phyloP scores from a whole-genome alignment of 2,329 filamentous ascomycete genomes.

The Beauveria sp. region DNA sequence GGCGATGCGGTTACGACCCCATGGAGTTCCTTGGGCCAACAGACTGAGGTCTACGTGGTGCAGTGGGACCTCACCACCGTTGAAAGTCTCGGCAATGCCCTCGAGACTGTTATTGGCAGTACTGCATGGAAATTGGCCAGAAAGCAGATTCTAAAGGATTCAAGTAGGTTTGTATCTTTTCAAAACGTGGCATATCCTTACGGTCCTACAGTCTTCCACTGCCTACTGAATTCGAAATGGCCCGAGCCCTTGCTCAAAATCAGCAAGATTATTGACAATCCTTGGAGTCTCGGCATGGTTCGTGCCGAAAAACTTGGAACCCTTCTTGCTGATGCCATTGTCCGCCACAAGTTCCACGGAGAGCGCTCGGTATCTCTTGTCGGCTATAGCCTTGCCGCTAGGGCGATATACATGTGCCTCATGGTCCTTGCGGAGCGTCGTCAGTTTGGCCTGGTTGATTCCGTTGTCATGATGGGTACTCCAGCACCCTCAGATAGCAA shows the following conservation, averaged over 20 bases:
- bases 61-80: conserved; percentile 77
- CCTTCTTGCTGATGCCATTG: conserved; percentile 73
- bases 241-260: conserved; percentile 57
- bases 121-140: conserved; percentile 68
- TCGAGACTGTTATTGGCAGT: conserved; percentile 70
- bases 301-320: conserved; percentile 64
- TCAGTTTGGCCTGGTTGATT: conserved; percentile 81
- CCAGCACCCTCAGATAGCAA: conserved; percentile 65
- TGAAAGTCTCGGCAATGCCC: conserved; percentile 66
- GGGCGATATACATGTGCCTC: conserved; percentile 78
- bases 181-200: conserved; percentile 11
- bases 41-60: conserved; percentile 74
- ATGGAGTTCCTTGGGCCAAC: conserved; percentile 68
- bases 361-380: conserved; percentile 74
- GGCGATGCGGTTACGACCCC: conserved; percentile 61
- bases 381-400: conserved; percentile 74
- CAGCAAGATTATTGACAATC: conserved; percentile 72
- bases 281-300: conserved; percentile 68
- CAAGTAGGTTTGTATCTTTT: conserved; percentile 32
- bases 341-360: conserved; percentile 69
- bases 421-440: conserved; percentile 70
- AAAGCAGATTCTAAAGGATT: conserved; percentile 37
- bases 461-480: conserved; percentile 74
- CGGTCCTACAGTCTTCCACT: conserved; percentile 38
- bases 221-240: conserved; percentile 53